Conservation (phyloP, 2,329 filamentous ascomycete species). For the Fusarium irregulare region DNA sequence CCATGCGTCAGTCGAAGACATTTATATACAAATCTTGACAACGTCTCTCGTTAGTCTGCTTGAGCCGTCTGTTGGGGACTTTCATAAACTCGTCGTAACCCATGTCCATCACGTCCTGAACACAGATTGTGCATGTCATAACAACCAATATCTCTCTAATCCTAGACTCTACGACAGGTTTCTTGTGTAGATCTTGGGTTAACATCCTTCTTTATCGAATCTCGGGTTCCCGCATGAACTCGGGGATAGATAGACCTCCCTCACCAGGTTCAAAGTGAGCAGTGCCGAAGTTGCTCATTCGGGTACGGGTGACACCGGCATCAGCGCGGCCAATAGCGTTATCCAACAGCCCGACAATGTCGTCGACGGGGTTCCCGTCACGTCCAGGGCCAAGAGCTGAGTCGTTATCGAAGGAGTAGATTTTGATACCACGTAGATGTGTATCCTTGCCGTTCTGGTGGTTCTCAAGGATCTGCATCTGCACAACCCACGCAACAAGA, state of each 20-base stretch:
- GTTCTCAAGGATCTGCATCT: slow-evolving; percentile 92
- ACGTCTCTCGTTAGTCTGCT: slow-evolving; percentile 33
- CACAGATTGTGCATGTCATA: slow-evolving; percentile 8
- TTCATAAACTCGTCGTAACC: not conserved
- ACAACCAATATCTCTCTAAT: slow-evolving; percentile 21
- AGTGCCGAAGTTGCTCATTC: slow-evolving; percentile 47
- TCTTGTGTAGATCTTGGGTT: not conserved
- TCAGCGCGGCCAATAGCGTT: slow-evolving; percentile 23
- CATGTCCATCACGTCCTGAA: not conserved
- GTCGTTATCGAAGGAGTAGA: slow-evolving; percentile 73
- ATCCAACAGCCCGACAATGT: slow-evolving; percentile 46
- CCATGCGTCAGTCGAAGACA: not conserved
- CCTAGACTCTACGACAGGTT: slow-evolving; percentile 21
- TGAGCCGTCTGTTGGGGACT: slow-evolving; percentile 6
- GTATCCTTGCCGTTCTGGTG: slow-evolving; percentile 99
- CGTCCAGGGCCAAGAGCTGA: slow-evolving; percentile 55
- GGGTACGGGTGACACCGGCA: slow-evolving; percentile 22
- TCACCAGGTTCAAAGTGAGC: slow-evolving; percentile 51
- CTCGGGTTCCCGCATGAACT: slow-evolving; percentile 58
- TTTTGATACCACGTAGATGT: slow-evolving; percentile 92
- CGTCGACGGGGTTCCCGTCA: slow-evolving; percentile 49
- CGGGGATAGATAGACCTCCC: slow-evolving; percentile 52
- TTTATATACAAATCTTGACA: slow-evolving; percentile 9
- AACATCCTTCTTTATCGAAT: slow-evolving; percentile 48
- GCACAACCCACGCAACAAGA: slow-evolving; percentile 87